These are phyloP conservation scores for Rhizopogon vulgaris DNA, from an alignment of 768 basidiomycete species.

Conservation along the genomic window DNA sequence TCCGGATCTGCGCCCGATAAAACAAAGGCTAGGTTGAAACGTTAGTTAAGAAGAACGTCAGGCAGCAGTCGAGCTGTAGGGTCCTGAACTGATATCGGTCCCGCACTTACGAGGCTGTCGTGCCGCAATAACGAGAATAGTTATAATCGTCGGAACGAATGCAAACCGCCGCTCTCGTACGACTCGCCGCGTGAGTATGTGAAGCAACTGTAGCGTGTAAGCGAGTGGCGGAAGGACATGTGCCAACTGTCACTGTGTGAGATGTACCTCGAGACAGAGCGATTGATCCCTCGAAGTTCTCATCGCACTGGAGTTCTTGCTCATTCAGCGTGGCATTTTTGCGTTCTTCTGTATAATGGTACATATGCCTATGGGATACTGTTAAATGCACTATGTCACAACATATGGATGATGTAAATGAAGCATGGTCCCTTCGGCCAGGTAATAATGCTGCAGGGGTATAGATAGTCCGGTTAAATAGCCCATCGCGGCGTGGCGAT, in stretches of 20 bases:
- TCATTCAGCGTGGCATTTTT: constrained; percentile 22
- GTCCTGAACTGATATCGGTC: constrained; percentile 9
- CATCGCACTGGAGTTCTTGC: not conserved
- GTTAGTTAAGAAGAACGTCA: constrained; percentile 1
- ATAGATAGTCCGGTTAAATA: constrained; percentile 32
- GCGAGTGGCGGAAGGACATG: not conserved
- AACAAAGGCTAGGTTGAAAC: not conserved
- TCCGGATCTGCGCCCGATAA: not conserved
- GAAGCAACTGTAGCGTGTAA: not conserved
- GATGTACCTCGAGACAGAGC: not conserved
- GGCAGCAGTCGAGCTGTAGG: constrained; percentile 3
- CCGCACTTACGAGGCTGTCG: constrained; percentile 8
- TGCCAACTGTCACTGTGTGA: not conserved
- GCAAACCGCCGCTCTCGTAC: not conserved
- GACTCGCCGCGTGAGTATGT: not conserved
- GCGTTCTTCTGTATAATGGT: constrained; percentile 21
- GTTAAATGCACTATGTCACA: constrained; percentile 31
- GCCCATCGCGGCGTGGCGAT: constrained; percentile 5
- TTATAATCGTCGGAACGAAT: not conserved
- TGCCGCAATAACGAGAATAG: not conserved
- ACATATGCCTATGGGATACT: constrained; percentile 28
- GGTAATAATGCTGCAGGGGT: constrained; percentile 14
- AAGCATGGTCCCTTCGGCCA: constrained; percentile 2
- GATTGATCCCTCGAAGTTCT: not conserved
- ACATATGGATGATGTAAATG: constrained; percentile 20